phyloP scores from a whole-genome alignment of 2,329 filamentous ascomycete genomes.

The Trichoderma arundinaceum region DNA sequence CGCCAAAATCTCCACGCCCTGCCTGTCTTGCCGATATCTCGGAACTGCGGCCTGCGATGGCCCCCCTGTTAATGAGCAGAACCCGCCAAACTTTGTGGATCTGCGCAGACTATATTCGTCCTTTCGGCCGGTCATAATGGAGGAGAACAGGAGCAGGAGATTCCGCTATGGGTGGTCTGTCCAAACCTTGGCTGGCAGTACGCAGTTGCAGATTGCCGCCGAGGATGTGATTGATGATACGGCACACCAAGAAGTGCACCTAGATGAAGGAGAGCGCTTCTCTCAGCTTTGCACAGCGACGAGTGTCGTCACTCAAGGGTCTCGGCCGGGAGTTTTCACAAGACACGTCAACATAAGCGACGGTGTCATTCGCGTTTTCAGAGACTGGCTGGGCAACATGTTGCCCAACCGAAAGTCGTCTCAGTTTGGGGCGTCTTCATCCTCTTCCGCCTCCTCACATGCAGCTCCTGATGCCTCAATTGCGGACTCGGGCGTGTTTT shows the following conservation, averaged over 20 bases:
- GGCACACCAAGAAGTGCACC: conserved; percentile 50
- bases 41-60: conserved; percentile 53
- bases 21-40: conserved; percentile 69
- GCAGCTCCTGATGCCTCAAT: neutral
- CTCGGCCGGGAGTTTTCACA: conserved; percentile 65
- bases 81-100: conserved; percentile 40
- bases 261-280: conserved; percentile 75
- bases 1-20: conserved; percentile 70
- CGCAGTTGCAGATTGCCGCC: conserved; percentile 17
- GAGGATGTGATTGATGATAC: conserved; percentile 28
- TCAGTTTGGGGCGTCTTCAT: neutral
- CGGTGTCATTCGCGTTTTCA: conserved; percentile 71
- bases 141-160: conserved; percentile 53
- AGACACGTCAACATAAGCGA: conserved; percentile 71
- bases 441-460: neutral
- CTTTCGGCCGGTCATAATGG: conserved; percentile 68
- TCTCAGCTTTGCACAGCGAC: conserved; percentile 73
- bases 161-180: conserved; percentile 35
- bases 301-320: conserved; percentile 70
- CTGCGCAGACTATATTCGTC: conserved; percentile 69
- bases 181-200: conserved; percentile 7
- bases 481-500: neutral
- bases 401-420: conserved; percentile 34
- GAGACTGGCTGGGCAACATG: conserved; percentile 68
- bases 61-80: conserved; percentile 19